phyloP scores from a whole-genome alignment of 176 grass and related monocot species.

The Phoenix dactylifera region DNA sequence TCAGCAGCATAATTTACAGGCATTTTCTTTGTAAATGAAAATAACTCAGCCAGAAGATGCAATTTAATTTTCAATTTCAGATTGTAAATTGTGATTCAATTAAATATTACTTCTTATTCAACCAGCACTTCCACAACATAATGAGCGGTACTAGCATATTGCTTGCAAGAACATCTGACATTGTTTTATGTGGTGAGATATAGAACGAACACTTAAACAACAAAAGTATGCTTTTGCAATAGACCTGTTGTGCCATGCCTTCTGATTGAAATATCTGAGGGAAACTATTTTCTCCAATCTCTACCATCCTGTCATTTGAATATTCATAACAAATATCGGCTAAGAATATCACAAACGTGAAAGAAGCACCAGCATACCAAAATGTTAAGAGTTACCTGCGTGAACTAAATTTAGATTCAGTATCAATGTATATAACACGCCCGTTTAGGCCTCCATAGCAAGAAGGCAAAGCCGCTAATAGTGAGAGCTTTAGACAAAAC shows the following conservation, averaged over 20 bases:
- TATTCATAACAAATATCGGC: slow-evolving; percentile 6
- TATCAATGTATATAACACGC: slow-evolving; percentile 74
- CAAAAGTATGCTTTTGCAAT: not conserved
- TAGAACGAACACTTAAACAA: not conserved
- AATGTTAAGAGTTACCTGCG: slow-evolving; percentile 45
- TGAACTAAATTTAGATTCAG: slow-evolving; percentile 89
- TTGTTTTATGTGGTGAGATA: too few species aligned
- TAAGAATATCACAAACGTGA: not conserved
- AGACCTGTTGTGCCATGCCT: slow-evolving; percentile 78
- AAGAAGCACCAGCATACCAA: not conserved
- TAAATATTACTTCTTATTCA: too few species aligned
- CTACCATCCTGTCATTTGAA: slow-evolving; percentile 50
- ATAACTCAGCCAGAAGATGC: not conserved
- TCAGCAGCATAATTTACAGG: not conserved
- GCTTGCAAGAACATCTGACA: not conserved
- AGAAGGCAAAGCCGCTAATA: slow-evolving; percentile 68
- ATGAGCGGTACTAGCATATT: too few species aligned
- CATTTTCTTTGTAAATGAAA: not conserved
- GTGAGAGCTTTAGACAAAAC: slow-evolving; percentile 87
- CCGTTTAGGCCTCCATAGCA: slow-evolving; percentile 79
- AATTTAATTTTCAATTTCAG: too few species aligned
- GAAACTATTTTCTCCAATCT: slow-evolving; percentile 84
- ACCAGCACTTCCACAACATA: too few species aligned
- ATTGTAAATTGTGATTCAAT: too few species aligned
- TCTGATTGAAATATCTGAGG: slow-evolving; percentile 85